Evolutionary conservation across 768 basidiomycete genomes (phyloP), one percentile per base, ranked within the genome.

Genomic region (Collybia sordida): DNA sequence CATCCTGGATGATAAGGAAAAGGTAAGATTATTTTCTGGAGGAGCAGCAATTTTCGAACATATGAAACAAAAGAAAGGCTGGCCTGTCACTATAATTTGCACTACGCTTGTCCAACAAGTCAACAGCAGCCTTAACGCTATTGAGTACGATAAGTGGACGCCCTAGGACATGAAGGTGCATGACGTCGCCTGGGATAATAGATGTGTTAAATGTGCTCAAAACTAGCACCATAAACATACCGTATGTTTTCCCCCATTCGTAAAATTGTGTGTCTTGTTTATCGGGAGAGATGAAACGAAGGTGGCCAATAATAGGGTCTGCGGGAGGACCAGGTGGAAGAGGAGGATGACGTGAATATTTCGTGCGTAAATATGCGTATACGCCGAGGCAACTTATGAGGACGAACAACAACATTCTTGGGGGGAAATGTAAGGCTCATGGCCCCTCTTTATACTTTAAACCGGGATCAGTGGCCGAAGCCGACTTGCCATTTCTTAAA

Each of bases 81-180:
- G 58, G 55, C 18, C 59, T 42, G 18, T 36, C 53, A 14, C 53
- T 52, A 28, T 60, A 55, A 17, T 49, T 57, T 0, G 12, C 25
- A n/a, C 56, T 41, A 2, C 56, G 38, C 23, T 51, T 53, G 1
- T 55, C 56, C n/a, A 63, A 52, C 14, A 66, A 54, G 21, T 66
- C 64, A 9, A 50, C 42, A 1, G 62, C 62, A 12, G 55, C 56
- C 50, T 64, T 35, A 3, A 42, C 37, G 28, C 59, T 59, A 44
- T 61, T 56, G 12, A 64, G 45, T 7, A 64, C 36, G 17, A 64
- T 38, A 22, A 61, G 46, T 15, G 56, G 53, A 7, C 54, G 58
- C 9, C 70, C 66, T 0, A 67, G 49, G 6, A 64, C 21, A 12
- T 45, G 21, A 21, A 61, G 17, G 11, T 48, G 42, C 34, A 61